Evolutionary conservation across 192 early-diverging fungal genomes (phyloP).

Genomic region (Ramicandelaber brevisporus): DNA sequence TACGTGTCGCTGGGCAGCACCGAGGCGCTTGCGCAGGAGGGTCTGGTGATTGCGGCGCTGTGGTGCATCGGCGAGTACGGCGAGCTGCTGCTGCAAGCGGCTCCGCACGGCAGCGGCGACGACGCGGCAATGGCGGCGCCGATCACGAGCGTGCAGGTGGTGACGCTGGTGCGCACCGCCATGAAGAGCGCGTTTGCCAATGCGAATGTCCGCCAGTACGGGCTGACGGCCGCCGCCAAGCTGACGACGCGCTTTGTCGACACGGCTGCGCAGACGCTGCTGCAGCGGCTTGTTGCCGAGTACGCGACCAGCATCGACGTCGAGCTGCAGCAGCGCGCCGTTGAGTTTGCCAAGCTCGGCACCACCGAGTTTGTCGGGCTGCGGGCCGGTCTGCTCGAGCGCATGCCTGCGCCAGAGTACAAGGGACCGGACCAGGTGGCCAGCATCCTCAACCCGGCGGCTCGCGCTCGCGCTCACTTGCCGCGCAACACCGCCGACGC

Average conservation of each 20-base stretch:
- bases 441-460: constrained; percentile 16
- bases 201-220: constrained; percentile 65
- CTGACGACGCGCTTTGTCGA: constrained; percentile 50
- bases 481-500: constrained; percentile 5
- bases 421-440: constrained; percentile 15
- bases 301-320: constrained; percentile 51
- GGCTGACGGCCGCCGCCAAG: constrained; percentile 73
- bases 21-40: constrained; percentile 49
- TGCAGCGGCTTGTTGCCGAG: constrained; percentile 12
- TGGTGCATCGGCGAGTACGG: constrained; percentile 97
- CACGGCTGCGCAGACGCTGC: constrained; percentile 4
- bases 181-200: no score
- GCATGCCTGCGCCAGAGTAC: constrained; percentile 72
- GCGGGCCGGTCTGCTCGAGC: constrained; percentile 59
- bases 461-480: constrained; percentile 13
- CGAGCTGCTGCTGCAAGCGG: constrained; percentile 42
- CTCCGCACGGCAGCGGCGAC: background rate
- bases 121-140: no score
- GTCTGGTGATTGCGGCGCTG: constrained; percentile 60
- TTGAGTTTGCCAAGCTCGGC: constrained; percentile 67
- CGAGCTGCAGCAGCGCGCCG: constrained; percentile 85
- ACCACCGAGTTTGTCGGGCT: constrained; percentile 32
- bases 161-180: background rate
- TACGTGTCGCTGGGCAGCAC: constrained; percentile 64
- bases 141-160: background rate